Evolutionary conservation across 257 asterid species (phyloP), one percentile per base, ranked within the genome.

Genomic region (Solanum microdontum): DNA sequence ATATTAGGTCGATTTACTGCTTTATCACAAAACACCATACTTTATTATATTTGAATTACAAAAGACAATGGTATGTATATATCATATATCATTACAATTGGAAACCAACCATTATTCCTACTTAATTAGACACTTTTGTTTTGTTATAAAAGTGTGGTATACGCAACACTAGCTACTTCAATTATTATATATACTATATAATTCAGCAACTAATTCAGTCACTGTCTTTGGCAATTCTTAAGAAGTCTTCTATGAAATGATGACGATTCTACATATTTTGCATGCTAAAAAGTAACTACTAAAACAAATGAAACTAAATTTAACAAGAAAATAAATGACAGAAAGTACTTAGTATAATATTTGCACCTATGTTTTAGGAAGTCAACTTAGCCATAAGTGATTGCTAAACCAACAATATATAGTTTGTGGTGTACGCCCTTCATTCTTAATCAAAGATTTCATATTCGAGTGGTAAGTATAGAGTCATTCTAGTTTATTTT

Each of bases 201-300:
- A 79, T 87, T 88, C 51, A 84, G 17, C 34, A 33, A 39, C 86
- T 74, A 51, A 51, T 51, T 60, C 88, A 85, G 83, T 89, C 87
- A 84, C 58, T 24, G 68, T 84, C 58, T 84, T 34, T 73, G 77
- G 69, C 3, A 9, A 82, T 28, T 48, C 15, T 82, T 64, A 82
- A 15, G 69, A 82, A 82, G 69, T 6, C 2, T 15, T 30, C 68
- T 45, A 10, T 30, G 30, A 51, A 30, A 82, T 82, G 28, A 82
- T 48, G 69, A 82, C 43, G 30, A 48, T 82, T 82, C 70, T 82
- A 28, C 21, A 45, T 28, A 80, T 43, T 45, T 80, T 80, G 68
- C 40, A 80, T 15, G 83, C 58, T 14, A 76, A 11, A 73, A 37
- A 33, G 51, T 36, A 75, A 75, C 83, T 75, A 43, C 3, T 26